Evolutionary conservation across 1,284 basidiomycete genomes (phyloP), one percentile per base, ranked within the genome.

Genomic region (Cryptococcus sp.): DNA sequence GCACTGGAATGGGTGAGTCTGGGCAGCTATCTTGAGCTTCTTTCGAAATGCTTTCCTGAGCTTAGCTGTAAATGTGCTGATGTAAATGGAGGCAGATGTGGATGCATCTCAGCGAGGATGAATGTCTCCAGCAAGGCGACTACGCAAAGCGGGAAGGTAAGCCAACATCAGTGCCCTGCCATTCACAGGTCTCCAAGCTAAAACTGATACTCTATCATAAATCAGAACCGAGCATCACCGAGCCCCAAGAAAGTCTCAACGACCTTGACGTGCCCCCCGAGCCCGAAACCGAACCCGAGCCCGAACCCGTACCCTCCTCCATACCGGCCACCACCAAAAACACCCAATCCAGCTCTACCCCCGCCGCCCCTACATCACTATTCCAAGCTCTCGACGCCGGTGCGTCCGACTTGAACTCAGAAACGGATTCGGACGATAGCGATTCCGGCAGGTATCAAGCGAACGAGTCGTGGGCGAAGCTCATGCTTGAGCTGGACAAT

Each of bases 1-100:
- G 92, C 89, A n/a, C 82, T 90, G 55, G 88, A 92, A 68, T 96
- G 92, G 91, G 92, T 94, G 66, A 59, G 85, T 74, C 4, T 36
- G 16, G 9, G 9, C 20, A 16, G 16, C 20, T 21, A 9, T 0
- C 13, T 33, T 9, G 38, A 38, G 1, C n/a, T 6, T 23, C 18
- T 44, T 16, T 5, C 3, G 18, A 8, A 21, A n/a, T 3, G 7
- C 42, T 28, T 13, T n/a, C 20, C 5, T 13, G 15, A 16, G 8
- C 20, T 5, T 13, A 44, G 46, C 16, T 42, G 7, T 8, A 0
- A 33, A 4, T 33, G 9, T 4, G 28, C 28, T 33, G 28, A 33
- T 33, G 28, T 33, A 9, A 33, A n/a, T n/a, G 60, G 1, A 23
- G 4, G 18, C 60, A 92, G 90, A 80, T 93, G 56, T 85, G 83